Base-by-base conservation (phyloP, 2,329 filamentous ascomycete genomes). In the Botrytis medusae region DNA sequence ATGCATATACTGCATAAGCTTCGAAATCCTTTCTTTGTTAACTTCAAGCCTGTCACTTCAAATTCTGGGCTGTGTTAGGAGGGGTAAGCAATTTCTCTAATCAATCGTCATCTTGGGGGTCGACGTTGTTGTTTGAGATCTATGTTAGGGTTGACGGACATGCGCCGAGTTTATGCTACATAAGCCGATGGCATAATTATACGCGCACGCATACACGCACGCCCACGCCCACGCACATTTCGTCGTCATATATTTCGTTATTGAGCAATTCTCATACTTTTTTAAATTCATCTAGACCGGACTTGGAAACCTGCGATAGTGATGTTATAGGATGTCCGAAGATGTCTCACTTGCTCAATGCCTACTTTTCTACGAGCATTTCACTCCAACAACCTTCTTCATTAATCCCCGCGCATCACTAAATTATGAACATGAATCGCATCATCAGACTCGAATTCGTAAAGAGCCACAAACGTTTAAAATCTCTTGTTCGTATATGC, bases 1-100 rank as follows among this genome's bases (percentile, higher is more conserved):
- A n/a, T 46, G 40, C 48, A 69, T 34, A 34, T 69, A 69, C 40
- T 40, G n/a, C 20, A 61, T n/a, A 8, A 61, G 54, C 67, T 69
- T 51, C 20, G 9, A 54, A 54, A 32, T 16, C 18, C 25, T 54
- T 68, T 25, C 25, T 16, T 54, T 42, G 6, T 57, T 32, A 42
- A 22, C 25, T 54, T 29, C 40, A 29, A 57, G n/a, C 34, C 25
- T 29, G 22, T 42, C n/a, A 42, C n/a, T 29, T 68, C 9, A 20
- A 16, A 16, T 42, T 6, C 3, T 68, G 20, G 42, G 65, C 48
- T 37, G 25, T 57, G 54, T 34, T 32, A 6, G 12, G n/a, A 57
- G 34, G 18, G 40, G 25, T 29, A 57, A 68, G 34, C 34, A 5
- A 54, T 29, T 42, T 34, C 32, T 32, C 34, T 57, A 14, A 32